A percentile compares a stretch with the other conserved stretches of the same genome.
These are phyloP conservation scores for Aschersonia sp. DNA, from an alignment of 2,329 filamentous ascomycete species.

Conservation along the genomic window DNA sequence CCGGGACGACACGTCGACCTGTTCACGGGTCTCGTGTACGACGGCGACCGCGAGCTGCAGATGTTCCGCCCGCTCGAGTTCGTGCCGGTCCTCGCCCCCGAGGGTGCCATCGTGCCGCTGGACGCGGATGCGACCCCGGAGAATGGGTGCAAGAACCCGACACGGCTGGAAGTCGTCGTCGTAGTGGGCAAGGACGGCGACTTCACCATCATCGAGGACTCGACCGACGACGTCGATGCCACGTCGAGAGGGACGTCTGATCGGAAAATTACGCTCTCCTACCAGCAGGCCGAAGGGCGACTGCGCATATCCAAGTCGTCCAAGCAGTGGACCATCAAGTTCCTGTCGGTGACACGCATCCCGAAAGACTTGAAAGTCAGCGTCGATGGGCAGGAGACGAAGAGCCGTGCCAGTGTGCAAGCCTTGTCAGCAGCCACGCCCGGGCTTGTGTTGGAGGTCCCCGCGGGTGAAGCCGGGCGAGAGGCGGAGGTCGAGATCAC, in stretches of 20 bases:
- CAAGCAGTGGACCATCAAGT: conserved; percentile 2
- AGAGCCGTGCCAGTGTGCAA: background rate
- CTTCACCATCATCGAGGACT: conserved; percentile 2
- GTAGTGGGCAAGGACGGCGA: conserved; percentile 2
- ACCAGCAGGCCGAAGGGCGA: background rate
- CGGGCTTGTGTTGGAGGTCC: background rate
- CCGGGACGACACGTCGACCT: conserved; percentile 39
- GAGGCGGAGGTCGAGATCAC: conserved; percentile 1
- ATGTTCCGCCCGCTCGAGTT: conserved; percentile 32
- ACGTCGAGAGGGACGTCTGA: background rate
- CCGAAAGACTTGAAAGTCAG: background rate
- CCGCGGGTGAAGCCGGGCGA: background rate
- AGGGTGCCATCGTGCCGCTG: conserved; percentile 4
- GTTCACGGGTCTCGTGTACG: conserved; percentile 41
- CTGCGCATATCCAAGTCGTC: conserved; percentile 1
- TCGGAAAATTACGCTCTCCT: background rate
- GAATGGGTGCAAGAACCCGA: conserved; percentile 3
- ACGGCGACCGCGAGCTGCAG: conserved; percentile 35
- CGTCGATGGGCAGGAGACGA: background rate
- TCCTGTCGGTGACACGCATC: conserved; percentile 1
- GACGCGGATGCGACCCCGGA: background rate
- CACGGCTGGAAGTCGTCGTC: background rate
- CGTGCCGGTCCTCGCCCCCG: conserved; percentile 26
- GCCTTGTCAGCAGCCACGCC: background rate
- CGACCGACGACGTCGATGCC: background rate